A percentile compares a stretch with the other conserved stretches of the same genome.
Conservation (phyloP, 306 rosid species). For the Quercus gilva region DNA sequence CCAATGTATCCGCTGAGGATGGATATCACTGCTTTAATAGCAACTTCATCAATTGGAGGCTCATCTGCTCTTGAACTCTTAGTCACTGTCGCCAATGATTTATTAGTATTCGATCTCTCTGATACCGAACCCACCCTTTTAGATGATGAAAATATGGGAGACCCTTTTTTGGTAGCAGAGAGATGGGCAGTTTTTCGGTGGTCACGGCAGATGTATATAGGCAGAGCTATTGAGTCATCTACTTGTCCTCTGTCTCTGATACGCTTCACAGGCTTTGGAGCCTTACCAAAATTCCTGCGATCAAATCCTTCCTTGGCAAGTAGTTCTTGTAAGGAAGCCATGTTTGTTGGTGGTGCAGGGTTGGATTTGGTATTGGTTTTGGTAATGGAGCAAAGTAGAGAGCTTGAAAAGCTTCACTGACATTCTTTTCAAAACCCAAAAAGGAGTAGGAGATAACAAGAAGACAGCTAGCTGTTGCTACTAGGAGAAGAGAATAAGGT, state of each 20-base stretch:
- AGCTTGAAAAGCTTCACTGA: constrained; percentile 22
- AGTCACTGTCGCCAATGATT: constrained; percentile 24
- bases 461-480: constrained; percentile 16
- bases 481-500: neutral
- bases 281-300: constrained; percentile 4
- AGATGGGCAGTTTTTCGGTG: constrained; percentile 19
- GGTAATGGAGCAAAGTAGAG: constrained; percentile 24
- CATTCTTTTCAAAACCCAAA: constrained; percentile 29
- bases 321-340: constrained; percentile 64
- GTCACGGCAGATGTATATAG: constrained; percentile 51
- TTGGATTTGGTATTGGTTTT: neutral
- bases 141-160: constrained; percentile 39
- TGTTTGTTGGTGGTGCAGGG: constrained; percentile 11
- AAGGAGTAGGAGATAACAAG: constrained; percentile 22
- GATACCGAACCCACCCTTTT: constrained; percentile 39
- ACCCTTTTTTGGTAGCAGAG: constrained; percentile 22
- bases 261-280: constrained; percentile 12
- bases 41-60: constrained; percentile 54
- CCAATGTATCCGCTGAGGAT: constrained; percentile 67
- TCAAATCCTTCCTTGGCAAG: constrained; percentile 60
- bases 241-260: constrained; percentile 18
- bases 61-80: constrained; percentile 37
- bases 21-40: constrained; percentile 61
- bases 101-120: constrained; percentile 32
- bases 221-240: constrained; percentile 26